Conservation (phyloP, 73 alveolate species). For the Durusdinium trenchii region DNA sequence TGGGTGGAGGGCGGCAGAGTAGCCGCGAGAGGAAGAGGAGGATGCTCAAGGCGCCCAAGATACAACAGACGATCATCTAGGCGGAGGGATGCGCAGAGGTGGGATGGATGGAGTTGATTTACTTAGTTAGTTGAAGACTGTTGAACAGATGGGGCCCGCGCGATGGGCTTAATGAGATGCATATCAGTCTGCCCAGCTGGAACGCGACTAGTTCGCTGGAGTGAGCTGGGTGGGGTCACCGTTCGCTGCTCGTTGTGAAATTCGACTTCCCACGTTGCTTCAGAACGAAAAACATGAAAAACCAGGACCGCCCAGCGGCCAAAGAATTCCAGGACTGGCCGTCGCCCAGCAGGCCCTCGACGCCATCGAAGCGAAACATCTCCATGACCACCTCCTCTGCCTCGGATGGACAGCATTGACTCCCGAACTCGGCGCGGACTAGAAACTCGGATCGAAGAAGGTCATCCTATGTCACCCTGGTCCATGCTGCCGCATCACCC, state of each 20-base stretch:
- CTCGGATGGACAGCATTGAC: neutral
- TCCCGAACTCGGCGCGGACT: too few relatives aligned
- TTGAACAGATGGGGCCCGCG: neutral
- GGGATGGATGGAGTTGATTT: neutral
- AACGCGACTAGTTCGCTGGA: neutral
- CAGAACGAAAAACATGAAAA: neutral
- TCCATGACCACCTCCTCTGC: neutral
- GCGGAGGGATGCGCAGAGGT: neutral
- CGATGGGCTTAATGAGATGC: neutral
- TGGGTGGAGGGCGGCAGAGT: conserved; percentile 31
- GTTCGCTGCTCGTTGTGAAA: neutral
- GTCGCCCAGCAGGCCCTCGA: conserved; percentile 31
- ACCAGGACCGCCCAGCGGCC: too few relatives aligned
- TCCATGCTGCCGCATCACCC: too few relatives aligned
- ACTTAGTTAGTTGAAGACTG: too few relatives aligned
- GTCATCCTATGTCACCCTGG: too few relatives aligned
- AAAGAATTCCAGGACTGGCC: too few relatives aligned
- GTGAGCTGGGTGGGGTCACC: neutral
- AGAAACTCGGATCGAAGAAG: too few relatives aligned
- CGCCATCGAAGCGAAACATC: conserved; percentile 15
- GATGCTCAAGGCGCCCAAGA: conserved; percentile 24
- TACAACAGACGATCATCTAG: neutral
- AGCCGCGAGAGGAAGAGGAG: conserved; percentile 72
- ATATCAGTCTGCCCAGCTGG: neutral
- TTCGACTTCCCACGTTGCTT: neutral